phyloP scores from a whole-genome alignment of 257 asterid species.

The Echium plantagineum region DNA sequence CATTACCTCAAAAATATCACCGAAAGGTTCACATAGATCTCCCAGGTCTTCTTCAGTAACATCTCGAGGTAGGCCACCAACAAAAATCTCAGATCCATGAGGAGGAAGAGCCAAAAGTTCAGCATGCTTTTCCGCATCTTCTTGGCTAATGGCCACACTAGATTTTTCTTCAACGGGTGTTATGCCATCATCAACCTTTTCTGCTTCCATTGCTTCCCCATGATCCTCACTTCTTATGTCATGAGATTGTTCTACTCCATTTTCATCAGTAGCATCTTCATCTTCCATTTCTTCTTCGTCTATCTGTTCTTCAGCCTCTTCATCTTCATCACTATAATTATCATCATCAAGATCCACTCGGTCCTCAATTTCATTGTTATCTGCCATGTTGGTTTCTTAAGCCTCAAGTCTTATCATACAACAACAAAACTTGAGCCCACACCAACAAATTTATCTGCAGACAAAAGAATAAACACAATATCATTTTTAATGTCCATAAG shows the following conservation, averaged over 20 bases:
- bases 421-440: slow-evolving; percentile 27
- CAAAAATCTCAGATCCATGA: slow-evolving; percentile 83
- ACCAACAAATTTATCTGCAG: slow-evolving; percentile 28
- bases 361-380: slow-evolving; percentile 75
- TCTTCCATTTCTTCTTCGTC: slow-evolving; percentile 25
- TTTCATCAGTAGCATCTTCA: slow-evolving; percentile 56
- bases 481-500: slow-evolving; percentile 27
- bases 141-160: slow-evolving; percentile 23
- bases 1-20: slow-evolving; percentile 73
- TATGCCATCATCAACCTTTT: slow-evolving; percentile 20
- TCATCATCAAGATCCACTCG: slow-evolving; percentile 90
- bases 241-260: slow-evolving; percentile 45
- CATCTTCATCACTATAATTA: slow-evolving; percentile 74
- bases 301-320: slow-evolving; percentile 62
- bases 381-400: slow-evolving; percentile 49
- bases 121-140: slow-evolving; percentile 35
- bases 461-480: slow-evolving; percentile 27
- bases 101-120: slow-evolving; percentile 87
- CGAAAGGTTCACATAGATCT: slow-evolving; percentile 69
- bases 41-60: slow-evolving; percentile 67
- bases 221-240: slow-evolving; percentile 43
- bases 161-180: slow-evolving; percentile 36
- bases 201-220: slow-evolving; percentile 39
- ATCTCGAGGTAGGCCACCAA: slow-evolving; percentile 89
- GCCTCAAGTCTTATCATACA: slow-evolving; percentile 34